These are phyloP conservation scores for Dacryopinax primogenitus DNA, from an alignment of 768 basidiomycete genomes.

Conservation along the genomic window DNA sequence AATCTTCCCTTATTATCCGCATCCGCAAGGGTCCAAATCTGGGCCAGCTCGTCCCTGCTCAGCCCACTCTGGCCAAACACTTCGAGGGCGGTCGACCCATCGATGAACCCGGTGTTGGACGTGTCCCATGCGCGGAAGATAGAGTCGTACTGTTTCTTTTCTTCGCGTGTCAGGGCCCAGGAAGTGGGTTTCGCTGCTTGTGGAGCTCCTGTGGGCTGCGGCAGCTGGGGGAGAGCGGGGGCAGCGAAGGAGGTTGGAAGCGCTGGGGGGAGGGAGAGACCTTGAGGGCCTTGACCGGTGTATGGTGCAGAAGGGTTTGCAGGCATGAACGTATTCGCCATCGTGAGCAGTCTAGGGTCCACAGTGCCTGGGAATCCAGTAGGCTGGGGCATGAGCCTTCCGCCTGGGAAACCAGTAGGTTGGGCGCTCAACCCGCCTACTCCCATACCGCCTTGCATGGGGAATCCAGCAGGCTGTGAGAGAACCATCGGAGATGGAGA, in stretches of 20 bases:
- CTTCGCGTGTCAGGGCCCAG: conserved; percentile 75
- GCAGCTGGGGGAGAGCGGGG: conserved; percentile 24
- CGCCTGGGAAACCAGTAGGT: conserved; percentile 40
- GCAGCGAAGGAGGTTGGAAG: neutral
- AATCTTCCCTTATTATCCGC: conserved; percentile 88
- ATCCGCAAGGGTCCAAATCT: conserved; percentile 90
- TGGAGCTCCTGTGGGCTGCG: conserved; percentile 41
- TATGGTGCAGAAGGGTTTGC: conserved; percentile 22
- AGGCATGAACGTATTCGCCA: conserved; percentile 89
- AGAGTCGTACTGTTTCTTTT: conserved; percentile 93
- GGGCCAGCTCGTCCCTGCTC: conserved; percentile 76
- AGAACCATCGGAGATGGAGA: too few species aligned
- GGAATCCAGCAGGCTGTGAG: conserved; percentile 54
- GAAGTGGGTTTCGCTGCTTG: conserved; percentile 55
- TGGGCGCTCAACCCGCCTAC: conserved; percentile 43
- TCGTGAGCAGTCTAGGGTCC: conserved; percentile 74
- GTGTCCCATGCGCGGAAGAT: conserved; percentile 97
- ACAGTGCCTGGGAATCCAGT: conserved; percentile 58
- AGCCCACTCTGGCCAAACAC: conserved; percentile 92
- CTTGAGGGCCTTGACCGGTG: neutral
- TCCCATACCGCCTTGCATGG: conserved; percentile 17
- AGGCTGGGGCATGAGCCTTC: conserved; percentile 27
- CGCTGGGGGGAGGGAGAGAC: conserved; percentile 9
- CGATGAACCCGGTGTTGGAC: conserved; percentile 68
- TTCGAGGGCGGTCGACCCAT: conserved; percentile 68